phyloP scores from a whole-genome alignment of 495 filamentous ascomycete genomes.

The Penicillium macrosclerotiorum region DNA sequence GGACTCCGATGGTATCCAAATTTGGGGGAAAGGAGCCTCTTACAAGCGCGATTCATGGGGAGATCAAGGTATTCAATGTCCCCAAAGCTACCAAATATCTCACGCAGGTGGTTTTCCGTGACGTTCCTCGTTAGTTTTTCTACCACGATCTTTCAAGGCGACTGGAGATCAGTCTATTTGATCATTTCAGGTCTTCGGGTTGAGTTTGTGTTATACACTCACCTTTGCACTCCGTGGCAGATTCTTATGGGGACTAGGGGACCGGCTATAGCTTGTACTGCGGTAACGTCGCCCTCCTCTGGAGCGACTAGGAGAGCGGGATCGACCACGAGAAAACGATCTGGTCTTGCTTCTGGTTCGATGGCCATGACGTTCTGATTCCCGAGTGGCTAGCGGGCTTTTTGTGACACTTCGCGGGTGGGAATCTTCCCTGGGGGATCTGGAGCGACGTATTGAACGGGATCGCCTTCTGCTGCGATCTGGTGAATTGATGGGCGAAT shows the following conservation, averaged over 20 bases:
- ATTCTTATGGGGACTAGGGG: slow-evolving; percentile 38
- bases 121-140: slow-evolving; percentile 97
- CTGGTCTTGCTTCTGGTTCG: slow-evolving; percentile 28
- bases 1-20: neutral
- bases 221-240: slow-evolving; percentile 61
- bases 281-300: slow-evolving; percentile 36
- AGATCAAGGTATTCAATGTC: slow-evolving; percentile 82
- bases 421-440: slow-evolving; percentile 46
- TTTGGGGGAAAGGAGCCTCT: no score
- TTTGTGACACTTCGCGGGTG: slow-evolving; percentile 34
- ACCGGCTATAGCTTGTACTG: slow-evolving; percentile 48
- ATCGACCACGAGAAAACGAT: slow-evolving; percentile 37
- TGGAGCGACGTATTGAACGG: slow-evolving; percentile 43
- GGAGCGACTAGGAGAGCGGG: slow-evolving; percentile 39
- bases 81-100: slow-evolving; percentile 91
- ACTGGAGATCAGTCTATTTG: neutral
- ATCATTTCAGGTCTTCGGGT: neutral
- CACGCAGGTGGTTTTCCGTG: slow-evolving; percentile 78
- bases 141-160: slow-evolving; percentile 74
- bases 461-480: slow-evolving; percentile 20
- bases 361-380: slow-evolving; percentile 35
- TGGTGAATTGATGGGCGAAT: slow-evolving; percentile 22
- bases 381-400: slow-evolving; percentile 29
- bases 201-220: slow-evolving; percentile 5
- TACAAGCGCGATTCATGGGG: slow-evolving; percentile 84